These are phyloP conservation scores for Paxillus ammoniavirescens DNA, from an alignment of 768 basidiomycete species.

Conservation along the genomic window DNA sequence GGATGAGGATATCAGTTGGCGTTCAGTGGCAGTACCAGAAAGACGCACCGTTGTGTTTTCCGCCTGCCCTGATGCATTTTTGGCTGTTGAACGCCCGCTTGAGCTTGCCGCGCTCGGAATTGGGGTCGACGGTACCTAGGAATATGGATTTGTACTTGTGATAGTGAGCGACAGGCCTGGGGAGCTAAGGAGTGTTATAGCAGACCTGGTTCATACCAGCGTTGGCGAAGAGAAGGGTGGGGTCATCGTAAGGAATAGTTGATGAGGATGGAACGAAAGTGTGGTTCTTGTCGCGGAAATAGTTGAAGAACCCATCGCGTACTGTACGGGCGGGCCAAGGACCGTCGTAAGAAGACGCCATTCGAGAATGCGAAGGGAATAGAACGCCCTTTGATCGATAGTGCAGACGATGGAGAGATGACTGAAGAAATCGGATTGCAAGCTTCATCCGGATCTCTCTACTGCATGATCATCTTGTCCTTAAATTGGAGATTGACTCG, in stretches of 20 bases:
- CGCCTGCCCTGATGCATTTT: conserved; percentile 98
- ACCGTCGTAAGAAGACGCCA: conserved; percentile 30
- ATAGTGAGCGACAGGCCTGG: conserved; percentile 11
- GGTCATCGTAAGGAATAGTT: conserved; percentile 97
- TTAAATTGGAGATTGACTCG: conserved; percentile 10
- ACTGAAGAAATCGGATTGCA: conserved; percentile 1
- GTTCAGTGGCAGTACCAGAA: background rate
- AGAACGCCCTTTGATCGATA: conserved; percentile 21
- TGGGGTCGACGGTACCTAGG: conserved; percentile 95
- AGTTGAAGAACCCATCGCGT: conserved; percentile 88
- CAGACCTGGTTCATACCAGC: conserved; percentile 94
- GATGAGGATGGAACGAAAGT: conserved; percentile 88
- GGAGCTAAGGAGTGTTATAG: background rate
- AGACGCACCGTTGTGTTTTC: conserved; percentile 90
- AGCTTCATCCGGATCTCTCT: conserved; percentile 7
- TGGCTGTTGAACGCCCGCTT: conserved; percentile 95
- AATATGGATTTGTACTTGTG: conserved; percentile 92
- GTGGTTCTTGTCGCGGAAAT: conserved; percentile 77
- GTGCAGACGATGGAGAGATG: conserved; percentile 9
- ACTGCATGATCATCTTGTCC: background rate
- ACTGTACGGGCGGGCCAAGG: conserved; percentile 83
- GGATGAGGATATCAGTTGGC: conserved; percentile 1
- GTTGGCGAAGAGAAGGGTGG: conserved; percentile 96
- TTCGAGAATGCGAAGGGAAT: conserved; percentile 14
- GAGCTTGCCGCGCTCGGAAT: conserved; percentile 86